Evolutionary conservation across 2,329 filamentous ascomycete species (phyloP), one percentile per base, ranked within the genome.

Genomic region (Xylariaceae sp.): DNA sequence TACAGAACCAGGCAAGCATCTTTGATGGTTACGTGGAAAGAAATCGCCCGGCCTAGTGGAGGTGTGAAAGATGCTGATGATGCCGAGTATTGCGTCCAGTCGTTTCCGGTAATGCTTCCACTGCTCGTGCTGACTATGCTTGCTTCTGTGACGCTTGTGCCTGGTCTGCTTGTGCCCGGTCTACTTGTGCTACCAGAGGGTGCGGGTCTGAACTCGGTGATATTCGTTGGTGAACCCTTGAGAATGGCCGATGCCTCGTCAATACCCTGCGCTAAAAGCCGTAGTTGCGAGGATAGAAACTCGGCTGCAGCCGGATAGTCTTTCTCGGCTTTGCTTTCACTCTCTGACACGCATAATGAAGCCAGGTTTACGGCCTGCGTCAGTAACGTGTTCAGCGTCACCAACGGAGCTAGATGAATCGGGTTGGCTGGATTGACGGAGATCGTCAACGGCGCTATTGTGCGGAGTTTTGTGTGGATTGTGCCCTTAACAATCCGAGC

Each of bases 401-500:
- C 85, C 55, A 97, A 82, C 60, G 92, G 86, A 13, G 83, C 80
- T 54, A 97, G 81, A 65, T 80, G 78, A 66, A 87, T 78, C 15
- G 78, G 77, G 57, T 79, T 74, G 49, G 75, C 66, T 23, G 78
- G 74, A 59, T 82, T 74, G 62, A 85, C 74, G 59, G 74, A 72
- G 13, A 85, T 69, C 10, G 78, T 78, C 60, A 81, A 75, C 4
- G 76, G 69, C 1, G 83, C 80, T 49, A 90, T 80, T 58, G 87
- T 92, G 62, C 84, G 82, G 10, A 96, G 82, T 55, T 89, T 87
- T 41, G 97, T 82, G 70, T 89, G 85, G 62, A 96, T 82, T 62
- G 88, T 88, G 65, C 92, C 93, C 73, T 96, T 96, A 64, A 96
- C 88, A 64, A 99, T 88, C 55, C 88, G 86, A n/a, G 90, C 90